Percentiles rank a stretch among this genome's conserved stretches.
phyloP scores from a whole-genome alignment of 805 yeast species.

The Tetrapisispora pingtungensis region DNA sequence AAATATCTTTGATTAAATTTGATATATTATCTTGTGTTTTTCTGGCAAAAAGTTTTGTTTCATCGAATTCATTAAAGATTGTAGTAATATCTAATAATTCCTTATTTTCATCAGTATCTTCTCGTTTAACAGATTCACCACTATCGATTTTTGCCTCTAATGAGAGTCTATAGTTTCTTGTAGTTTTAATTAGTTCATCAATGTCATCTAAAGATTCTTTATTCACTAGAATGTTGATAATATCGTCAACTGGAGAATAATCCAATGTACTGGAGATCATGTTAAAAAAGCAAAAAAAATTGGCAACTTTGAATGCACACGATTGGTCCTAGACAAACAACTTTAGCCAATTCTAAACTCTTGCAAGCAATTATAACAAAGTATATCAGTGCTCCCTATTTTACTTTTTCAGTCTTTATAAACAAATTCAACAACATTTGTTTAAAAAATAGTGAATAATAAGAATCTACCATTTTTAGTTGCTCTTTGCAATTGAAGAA shows the following conservation, averaged over 20 bases:
- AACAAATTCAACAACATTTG: too few relatives aligned
- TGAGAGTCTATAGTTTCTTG: conserved; percentile 40
- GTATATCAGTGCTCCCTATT: too few relatives aligned
- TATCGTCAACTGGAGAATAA: conserved; percentile 47
- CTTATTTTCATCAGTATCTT: conserved; percentile 6
- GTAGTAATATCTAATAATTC: conserved; percentile 14
- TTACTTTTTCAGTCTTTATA: too few relatives aligned
- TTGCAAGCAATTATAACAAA: too few relatives aligned
- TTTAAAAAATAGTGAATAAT: too few relatives aligned
- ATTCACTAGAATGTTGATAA: conserved; percentile 40
- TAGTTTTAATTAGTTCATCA: conserved; percentile 40
- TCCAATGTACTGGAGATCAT: conserved; percentile 28
- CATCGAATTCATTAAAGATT: conserved; percentile 41
- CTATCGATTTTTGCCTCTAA: conserved; percentile 36
- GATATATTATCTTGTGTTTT: conserved; percentile 54
- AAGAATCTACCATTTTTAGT: too few relatives aligned
- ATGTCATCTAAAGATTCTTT: conserved; percentile 44
- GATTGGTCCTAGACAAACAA: too few relatives aligned
- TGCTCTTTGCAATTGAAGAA: too few relatives aligned
- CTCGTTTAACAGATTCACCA: background rate
- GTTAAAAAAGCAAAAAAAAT: too few relatives aligned
- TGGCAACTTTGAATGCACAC: too few relatives aligned
- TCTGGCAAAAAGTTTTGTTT: conserved; percentile 76
- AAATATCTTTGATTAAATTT: conserved; percentile 66
- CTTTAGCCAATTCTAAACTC: too few relatives aligned